Conservation (phyloP, 768 basidiomycete genomes). For the Boletus sp. region DNA sequence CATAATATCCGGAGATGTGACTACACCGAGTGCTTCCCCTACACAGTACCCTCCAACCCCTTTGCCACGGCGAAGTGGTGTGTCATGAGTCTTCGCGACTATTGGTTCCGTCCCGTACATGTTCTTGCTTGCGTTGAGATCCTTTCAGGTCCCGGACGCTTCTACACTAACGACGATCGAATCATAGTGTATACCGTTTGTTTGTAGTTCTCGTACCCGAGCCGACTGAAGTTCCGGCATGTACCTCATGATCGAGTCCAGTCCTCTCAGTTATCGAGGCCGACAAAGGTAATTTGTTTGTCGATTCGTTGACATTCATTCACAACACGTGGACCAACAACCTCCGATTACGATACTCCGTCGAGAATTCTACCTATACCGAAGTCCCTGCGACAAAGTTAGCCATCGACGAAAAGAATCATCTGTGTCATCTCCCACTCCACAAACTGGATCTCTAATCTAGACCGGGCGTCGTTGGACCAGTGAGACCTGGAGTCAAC, state of each 20-base stretch:
- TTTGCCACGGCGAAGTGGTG: slow-evolving; percentile 41
- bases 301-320: not conserved
- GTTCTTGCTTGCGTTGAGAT: slow-evolving; percentile 17
- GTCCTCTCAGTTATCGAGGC: no score
- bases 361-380: slow-evolving; percentile 4
- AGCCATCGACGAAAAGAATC: slow-evolving; percentile 12
- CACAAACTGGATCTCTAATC: slow-evolving; percentile 19
- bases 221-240: not conserved
- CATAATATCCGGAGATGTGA: slow-evolving; percentile 75
- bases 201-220: slow-evolving; percentile 13
- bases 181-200: slow-evolving; percentile 8
- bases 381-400: slow-evolving; percentile 7
- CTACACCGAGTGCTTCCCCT: slow-evolving; percentile 54
- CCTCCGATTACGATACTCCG: slow-evolving; percentile 10
- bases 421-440: not conserved
- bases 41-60: slow-evolving; percentile 38
- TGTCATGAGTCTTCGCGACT: slow-evolving; percentile 15
- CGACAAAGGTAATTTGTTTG: not conserved
- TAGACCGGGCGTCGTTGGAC: slow-evolving; percentile 27
- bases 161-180: slow-evolving; percentile 20
- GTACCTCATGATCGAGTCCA: not conserved
- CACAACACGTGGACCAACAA: not conserved
- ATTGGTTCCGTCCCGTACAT: slow-evolving; percentile 8
- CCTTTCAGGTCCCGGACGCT: slow-evolving; percentile 2
- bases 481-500: slow-evolving; percentile 25